Conservation (phyloP, 139 green algal genomes). For the Zygnema circumcarinatum region DNA sequence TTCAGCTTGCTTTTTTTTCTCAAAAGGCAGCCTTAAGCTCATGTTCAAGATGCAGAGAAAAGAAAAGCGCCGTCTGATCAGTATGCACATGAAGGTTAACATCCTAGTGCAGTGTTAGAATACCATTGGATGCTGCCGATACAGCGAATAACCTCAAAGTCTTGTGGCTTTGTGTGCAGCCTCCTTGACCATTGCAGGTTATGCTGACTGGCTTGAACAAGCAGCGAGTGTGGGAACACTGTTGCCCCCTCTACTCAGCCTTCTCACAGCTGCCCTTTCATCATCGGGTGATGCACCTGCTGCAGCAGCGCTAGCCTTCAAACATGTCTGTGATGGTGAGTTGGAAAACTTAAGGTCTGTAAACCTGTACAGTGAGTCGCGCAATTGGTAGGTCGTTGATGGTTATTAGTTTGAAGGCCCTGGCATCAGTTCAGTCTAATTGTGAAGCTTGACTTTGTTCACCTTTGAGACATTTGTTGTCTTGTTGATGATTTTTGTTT, state of each 20-base stretch:
- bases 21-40: too few species aligned
- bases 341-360: not conserved
- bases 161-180: too few species aligned
- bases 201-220: constrained; percentile 50
- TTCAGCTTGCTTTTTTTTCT: not conserved
- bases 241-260: constrained; percentile 28
- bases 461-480: too few species aligned
- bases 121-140: too few species aligned
- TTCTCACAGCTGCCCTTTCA: constrained; percentile 42
- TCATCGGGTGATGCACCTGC: constrained; percentile 32
- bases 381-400: not conserved
- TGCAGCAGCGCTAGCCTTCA: constrained; percentile 47
- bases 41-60: too few species aligned
- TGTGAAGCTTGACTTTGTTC: too few species aligned
- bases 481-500: too few species aligned
- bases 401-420: not conserved
- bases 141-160: too few species aligned
- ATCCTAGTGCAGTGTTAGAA: too few species aligned
- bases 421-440: not conserved
- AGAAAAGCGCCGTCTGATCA: too few species aligned
- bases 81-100: too few species aligned
- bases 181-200: constrained; percentile 51
- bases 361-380: not conserved
- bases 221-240: not conserved
- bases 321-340: constrained; percentile 57